Evolutionary conservation across 441 rosid genomes (phyloP), one percentile per base, ranked within the genome.

Genomic region (Populus hybrid): DNA sequence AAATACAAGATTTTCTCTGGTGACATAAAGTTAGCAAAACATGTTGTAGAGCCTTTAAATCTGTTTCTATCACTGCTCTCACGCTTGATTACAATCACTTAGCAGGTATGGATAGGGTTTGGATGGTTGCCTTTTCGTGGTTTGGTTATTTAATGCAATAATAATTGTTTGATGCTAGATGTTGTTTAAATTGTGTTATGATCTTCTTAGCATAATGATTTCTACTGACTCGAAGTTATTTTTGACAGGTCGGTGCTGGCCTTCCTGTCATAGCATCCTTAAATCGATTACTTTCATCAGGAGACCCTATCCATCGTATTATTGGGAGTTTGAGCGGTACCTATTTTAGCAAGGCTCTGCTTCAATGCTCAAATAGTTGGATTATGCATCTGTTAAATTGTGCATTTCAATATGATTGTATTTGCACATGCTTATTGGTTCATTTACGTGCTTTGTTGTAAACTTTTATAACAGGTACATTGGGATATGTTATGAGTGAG

Each of bases 401-500:
- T 53, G 21, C 21, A 18, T 16, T 53, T 53, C 61, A 53, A 53
- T 53, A 53, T 6, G 61, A 53, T 16, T 53, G 61, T 53, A 16
- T 18, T 67, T 73, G 61, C 35, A 72, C 67, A 10, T 61, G 31
- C 9, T 74, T 72, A 31, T 45, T 61, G 29, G 14, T 71, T 76
- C 73, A 71, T 77, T n/a, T 73, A 61, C 64, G 36, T 56, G 6
- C 45, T 68, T 73, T 35, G 4, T 76, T 74, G 21, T 67, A 73
- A 67, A 18, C 66, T 82, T 35, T 75, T 80, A 67, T 74, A 31
- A 75, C 80, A 95, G 98, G 98, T 80, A 95, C 97, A 50, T 76
- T 95, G 88, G 98, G 98, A 76, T 95, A 94, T 83, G 97, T 95
- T 28, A 95, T 95, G 99, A 94, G 99, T 80, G 94, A 94, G 87